Percentiles rank a stretch among this genome's conserved stretches.
These are phyloP conservation scores for Dryas drummondii DNA, from an alignment of 306 rosid species.

Conservation along the genomic window DNA sequence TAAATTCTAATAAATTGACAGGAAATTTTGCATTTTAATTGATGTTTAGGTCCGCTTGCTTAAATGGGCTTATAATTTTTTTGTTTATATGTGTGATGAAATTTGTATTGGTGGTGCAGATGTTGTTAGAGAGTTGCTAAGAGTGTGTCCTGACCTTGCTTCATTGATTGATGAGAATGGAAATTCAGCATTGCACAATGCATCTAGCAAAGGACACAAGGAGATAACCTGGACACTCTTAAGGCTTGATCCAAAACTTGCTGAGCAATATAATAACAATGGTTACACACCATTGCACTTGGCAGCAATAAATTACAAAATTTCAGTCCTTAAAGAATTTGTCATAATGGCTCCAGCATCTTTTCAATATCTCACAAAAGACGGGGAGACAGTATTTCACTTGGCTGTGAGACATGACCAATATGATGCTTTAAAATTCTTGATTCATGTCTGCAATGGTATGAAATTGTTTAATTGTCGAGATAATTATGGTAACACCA, in stretches of 20 bases:
- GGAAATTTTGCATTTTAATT: not conserved
- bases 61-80: not conserved
- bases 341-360: conserved; percentile 38
- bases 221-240: conserved; percentile 53
- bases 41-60: not conserved
- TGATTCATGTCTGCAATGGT: conserved; percentile 45
- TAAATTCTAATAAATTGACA: not conserved
- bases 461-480: conserved; percentile 36
- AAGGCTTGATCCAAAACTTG: conserved; percentile 37
- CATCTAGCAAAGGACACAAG: conserved; percentile 43
- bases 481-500: conserved; percentile 55
- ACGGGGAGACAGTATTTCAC: conserved; percentile 69
- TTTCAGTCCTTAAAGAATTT: conserved; percentile 49
- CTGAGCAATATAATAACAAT: conserved; percentile 48
- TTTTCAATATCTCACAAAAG: conserved; percentile 45
- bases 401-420: conserved; percentile 59
- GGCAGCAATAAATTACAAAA: conserved; percentile 56
- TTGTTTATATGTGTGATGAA: not conserved
- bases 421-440: conserved; percentile 45
- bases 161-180: conserved; percentile 46
- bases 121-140: conserved; percentile 53
- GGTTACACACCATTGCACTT: conserved; percentile 70
- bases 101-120: conserved; percentile 36
- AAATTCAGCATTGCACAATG: conserved; percentile 53
- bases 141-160: conserved; percentile 35